Evolutionary conservation across 106 monocot species (phyloP), one percentile per base, ranked within the genome.

Genomic region (Dioscorea zingiberensis): DNA sequence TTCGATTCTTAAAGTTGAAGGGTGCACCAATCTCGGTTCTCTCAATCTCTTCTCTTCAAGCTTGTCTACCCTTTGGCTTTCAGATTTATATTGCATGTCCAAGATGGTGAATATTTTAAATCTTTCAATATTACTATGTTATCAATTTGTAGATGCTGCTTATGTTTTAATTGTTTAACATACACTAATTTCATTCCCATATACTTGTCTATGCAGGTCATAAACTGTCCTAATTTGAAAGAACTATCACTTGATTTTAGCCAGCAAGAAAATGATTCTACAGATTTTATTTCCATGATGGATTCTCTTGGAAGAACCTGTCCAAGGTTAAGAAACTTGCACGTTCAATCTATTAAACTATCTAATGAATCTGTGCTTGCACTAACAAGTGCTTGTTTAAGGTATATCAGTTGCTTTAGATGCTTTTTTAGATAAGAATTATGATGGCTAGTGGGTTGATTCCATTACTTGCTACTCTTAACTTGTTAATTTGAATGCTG

Each of bases 321-420:
- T 71, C 72, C 73, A 48, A 69, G 71, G 16, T 77, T 93, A 76
- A 82, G 69, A 78, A 87, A 82, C 51, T 46, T 93, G 29, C 89
- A 99, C 54, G 62, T 99, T 66, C 81, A 86, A 17, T 99, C 98
- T 59, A 60, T 46, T 63, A 72, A 56, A 45, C 77, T 99, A 54
- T 91, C 78, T 65, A 89, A 99, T 75, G 81, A 89, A 47, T 80
- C 74, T 70, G 98, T 99, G 25, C 81, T 87, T 82, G 80, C 98
- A 69, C 69, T 99, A 46, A 77, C 82, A 15, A 80, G 74, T 76
- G 83, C 88, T 63, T 79, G 89, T 25, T 62, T 99, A 46, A 93
- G 93, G 98, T 99, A 68, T 67, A 64, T 44, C 60, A 61, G 13
- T 74, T 69, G 29, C 46, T 80, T 38, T 19, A 62, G 11, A 8